Evolutionary conservation across 139 green algal species (phyloP), one percentile per base, ranked within the genome.

Genomic region (Chlamydomonas schloesseri): DNA sequence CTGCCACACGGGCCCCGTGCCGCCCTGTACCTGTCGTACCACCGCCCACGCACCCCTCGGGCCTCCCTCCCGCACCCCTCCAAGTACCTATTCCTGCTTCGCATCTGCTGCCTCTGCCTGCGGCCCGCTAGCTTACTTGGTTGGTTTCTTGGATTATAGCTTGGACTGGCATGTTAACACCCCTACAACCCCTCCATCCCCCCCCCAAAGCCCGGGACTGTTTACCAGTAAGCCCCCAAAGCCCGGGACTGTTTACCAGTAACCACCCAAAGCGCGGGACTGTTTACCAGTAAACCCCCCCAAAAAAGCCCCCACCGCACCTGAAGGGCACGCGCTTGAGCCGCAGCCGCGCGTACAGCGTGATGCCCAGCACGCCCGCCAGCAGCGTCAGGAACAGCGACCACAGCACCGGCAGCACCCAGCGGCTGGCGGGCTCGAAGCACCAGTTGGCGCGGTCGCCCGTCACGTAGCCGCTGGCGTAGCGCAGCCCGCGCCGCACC

Each of bases 391-490:
- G 31, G 80, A 86, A 86, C 10, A 86, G 26, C 10, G 20, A 33
- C 80, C 80, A 86, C 80, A 86, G 57, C 21, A 37, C 29, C 14
- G 80, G 80, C 67, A 86, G 68, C 80, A 86, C 80, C 68, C 68
- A 77, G 46, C 47, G 80, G 17, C 47, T 71, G 31, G 47, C 47
- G 23, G 80, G 80, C 24, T 76, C 18, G n/a, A 69, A 78, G 80
- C 80, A 86, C 80, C 80, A 86, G 34, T 86, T 86, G 31, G 21
- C 11, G 50, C 29, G 50, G 50, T 86, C 67, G 24, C 47, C 17
- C 9, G 34, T 47, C 68, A 86, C 68, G 31, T 86, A 86, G 47
- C 80, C 68, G 68, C 62, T 73, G 78, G 64, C 78, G 64, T 34
- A 74, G 47, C 46, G 62, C 17, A 60, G 14, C 17, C 46, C 64